Conservation (phyloP, 495 filamentous ascomycete genomes). For the Penicillium samsonianum region DNA sequence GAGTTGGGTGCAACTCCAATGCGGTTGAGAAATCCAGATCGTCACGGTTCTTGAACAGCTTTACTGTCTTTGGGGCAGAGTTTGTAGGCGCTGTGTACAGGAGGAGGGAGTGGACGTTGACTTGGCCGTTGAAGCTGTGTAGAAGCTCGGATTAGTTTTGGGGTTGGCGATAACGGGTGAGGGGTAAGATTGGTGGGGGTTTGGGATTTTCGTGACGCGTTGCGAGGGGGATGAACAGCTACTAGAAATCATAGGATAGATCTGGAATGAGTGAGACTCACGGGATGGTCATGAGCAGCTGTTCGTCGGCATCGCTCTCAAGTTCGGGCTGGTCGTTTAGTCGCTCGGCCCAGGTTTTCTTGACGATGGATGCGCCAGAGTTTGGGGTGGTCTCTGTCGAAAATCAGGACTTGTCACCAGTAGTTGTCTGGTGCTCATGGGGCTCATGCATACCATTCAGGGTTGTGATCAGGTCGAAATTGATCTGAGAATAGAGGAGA, state of each 20-base stretch:
- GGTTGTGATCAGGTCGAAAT: constrained; percentile 82
- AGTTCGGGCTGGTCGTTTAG: constrained; percentile 70
- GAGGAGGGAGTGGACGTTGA: constrained; percentile 87
- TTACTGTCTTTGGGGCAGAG: constrained; percentile 78
- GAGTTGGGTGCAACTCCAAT: constrained; percentile 67
- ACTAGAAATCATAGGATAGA: not conserved
- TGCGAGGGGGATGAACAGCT: not conserved
- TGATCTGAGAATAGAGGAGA: constrained; percentile 85
- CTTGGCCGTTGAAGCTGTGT: constrained; percentile 83
- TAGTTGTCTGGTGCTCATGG: not conserved
- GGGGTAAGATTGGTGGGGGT: constrained; percentile 26
- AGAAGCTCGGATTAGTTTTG: constrained; percentile 13
- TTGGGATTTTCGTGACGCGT: constrained; percentile 2
- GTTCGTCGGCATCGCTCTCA: constrained; percentile 84
- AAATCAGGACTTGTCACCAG: constrained; percentile 9
- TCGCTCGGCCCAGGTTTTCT: constrained; percentile 87
- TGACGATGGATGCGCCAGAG: constrained; percentile 72
- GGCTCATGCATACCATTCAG: constrained; percentile 61
- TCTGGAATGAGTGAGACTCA: constrained; percentile 45
- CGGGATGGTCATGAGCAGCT: constrained; percentile 91
- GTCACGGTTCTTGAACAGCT: constrained; percentile 80
- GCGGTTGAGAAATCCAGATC: constrained; percentile 82
- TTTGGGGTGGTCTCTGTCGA: constrained; percentile 55
- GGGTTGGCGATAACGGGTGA: constrained; percentile 20
- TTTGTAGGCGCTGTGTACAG: constrained; percentile 70